These are phyloP conservation scores for Cercospora sp. DNA, from an alignment of 2,329 filamentous ascomycete species.

Conservation along the genomic window DNA sequence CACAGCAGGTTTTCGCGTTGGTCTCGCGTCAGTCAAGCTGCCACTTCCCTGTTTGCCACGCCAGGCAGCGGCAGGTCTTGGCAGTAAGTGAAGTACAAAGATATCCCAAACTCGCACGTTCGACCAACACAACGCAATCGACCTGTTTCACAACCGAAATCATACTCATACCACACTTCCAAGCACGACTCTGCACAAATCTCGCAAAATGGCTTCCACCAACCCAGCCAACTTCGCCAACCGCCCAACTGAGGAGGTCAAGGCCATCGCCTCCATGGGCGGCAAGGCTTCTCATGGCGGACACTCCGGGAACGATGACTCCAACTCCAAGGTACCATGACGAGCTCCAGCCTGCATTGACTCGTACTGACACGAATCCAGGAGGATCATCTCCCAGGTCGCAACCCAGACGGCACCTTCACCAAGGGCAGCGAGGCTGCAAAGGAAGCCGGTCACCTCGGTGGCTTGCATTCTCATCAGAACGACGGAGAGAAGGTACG, in stretches of 20 bases:
- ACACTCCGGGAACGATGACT: neutral
- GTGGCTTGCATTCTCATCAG: slow-evolving; percentile 25
- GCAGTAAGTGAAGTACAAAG: slow-evolving; percentile 7
- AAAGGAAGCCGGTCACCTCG: slow-evolving; percentile 30
- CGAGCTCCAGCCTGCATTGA: no score
- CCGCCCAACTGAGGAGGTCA: slow-evolving; percentile 52
- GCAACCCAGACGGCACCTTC: slow-evolving; percentile 32
- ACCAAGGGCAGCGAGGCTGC: slow-evolving; percentile 29
- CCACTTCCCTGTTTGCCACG: slow-evolving; percentile 12
- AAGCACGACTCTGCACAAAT: neutral
- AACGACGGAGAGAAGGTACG: slow-evolving; percentile 5
- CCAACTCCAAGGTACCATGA: neutral
- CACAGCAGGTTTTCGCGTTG: slow-evolving; percentile 12
- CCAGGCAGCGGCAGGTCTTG: slow-evolving; percentile 6
- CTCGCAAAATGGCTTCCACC: slow-evolving; percentile 12
- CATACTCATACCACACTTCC: neutral
- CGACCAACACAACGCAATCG: neutral
- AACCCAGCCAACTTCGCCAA: slow-evolving; percentile 57
- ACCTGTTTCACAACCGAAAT: neutral
- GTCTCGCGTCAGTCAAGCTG: slow-evolving; percentile 6
- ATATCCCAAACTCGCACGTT: neutral
- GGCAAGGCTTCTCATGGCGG: slow-evolving; percentile 41
- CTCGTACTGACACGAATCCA: neutral
- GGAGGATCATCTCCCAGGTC: slow-evolving; percentile 26
- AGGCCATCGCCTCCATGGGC: slow-evolving; percentile 53